phyloP scores from a whole-genome alignment of 768 basidiomycete genomes.

The Clitopilus passeckerianus region DNA sequence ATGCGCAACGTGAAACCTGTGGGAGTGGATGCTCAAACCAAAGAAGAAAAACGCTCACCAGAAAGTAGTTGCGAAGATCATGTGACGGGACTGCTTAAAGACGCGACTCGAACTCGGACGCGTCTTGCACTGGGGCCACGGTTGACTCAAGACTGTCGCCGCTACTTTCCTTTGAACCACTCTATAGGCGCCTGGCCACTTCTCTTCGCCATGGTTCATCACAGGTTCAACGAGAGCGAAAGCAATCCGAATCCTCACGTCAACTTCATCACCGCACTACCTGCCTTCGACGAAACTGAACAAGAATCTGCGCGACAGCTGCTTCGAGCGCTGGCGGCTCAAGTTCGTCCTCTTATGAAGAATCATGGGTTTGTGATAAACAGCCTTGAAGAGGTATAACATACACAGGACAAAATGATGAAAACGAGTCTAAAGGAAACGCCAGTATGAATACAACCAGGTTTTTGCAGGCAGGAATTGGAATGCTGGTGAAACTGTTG shows the following conservation, averaged over 20 bases:
- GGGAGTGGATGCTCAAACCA: too few species aligned
- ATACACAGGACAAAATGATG: conserved; percentile 4
- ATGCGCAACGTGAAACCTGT: too few species aligned
- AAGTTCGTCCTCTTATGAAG: conserved; percentile 83
- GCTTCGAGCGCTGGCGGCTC: conserved; percentile 75
- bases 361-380: conserved; percentile 70
- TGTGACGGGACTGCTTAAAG: too few species aligned
- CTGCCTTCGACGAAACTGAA: conserved; percentile 29
- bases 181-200: neutral
- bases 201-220: conserved; percentile 55
- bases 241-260: conserved; percentile 71
- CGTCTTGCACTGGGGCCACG: too few species aligned
- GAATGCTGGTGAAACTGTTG: conserved; percentile 79
- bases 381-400: conserved; percentile 72
- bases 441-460: conserved; percentile 70
- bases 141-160: neutral
- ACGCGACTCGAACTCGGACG: too few species aligned
- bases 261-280: conserved; percentile 70
- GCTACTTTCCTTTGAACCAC: neutral
- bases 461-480: conserved; percentile 85
- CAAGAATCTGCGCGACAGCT: conserved; percentile 67
- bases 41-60: too few species aligned
- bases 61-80: too few species aligned
- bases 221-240: conserved; percentile 64
- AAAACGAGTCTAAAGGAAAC: neutral